Evolutionary conservation across 129 eudicot species (phyloP).

Genomic region (Arctium lappa): DNA sequence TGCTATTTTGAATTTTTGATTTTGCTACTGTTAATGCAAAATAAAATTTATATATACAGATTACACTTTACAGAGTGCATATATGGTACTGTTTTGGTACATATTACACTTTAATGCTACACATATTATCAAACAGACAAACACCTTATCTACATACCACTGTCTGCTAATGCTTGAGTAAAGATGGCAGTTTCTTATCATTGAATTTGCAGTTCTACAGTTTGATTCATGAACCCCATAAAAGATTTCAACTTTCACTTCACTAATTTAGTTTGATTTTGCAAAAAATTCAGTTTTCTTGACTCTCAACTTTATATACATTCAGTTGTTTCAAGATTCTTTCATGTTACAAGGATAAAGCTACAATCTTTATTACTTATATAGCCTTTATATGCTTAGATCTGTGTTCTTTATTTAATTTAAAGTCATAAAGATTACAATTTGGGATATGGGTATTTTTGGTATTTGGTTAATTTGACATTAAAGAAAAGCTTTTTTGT

Average conservation of each 20-base stretch:
- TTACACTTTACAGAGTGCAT: too few relatives aligned
- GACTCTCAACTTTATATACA: background rate
- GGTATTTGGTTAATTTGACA: background rate
- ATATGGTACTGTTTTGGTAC: too few relatives aligned
- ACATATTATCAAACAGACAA: conserved; percentile 5
- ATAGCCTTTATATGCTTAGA: background rate
- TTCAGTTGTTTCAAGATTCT: background rate
- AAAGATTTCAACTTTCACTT: background rate
- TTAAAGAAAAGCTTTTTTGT: too few relatives aligned
- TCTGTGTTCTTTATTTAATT: background rate
- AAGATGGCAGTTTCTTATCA: background rate
- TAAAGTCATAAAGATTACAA: background rate
- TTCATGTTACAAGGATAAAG: background rate
- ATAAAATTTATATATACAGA: too few relatives aligned
- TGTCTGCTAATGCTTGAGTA: background rate
- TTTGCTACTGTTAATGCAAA: too few relatives aligned
- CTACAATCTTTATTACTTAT: background rate
- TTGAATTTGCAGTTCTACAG: background rate
- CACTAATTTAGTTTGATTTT: background rate
- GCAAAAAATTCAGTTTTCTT: background rate
- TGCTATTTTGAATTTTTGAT: too few relatives aligned
- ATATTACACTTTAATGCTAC: background rate
- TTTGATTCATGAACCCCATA: background rate
- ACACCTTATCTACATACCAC: conserved; percentile 1
- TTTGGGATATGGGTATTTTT: conserved; percentile 17